A percentile compares a stretch with the other conserved stretches of the same genome.
Conservation (phyloP, 2,329 filamentous ascomycete genomes). For the Cryoendolithus antarcticus region DNA sequence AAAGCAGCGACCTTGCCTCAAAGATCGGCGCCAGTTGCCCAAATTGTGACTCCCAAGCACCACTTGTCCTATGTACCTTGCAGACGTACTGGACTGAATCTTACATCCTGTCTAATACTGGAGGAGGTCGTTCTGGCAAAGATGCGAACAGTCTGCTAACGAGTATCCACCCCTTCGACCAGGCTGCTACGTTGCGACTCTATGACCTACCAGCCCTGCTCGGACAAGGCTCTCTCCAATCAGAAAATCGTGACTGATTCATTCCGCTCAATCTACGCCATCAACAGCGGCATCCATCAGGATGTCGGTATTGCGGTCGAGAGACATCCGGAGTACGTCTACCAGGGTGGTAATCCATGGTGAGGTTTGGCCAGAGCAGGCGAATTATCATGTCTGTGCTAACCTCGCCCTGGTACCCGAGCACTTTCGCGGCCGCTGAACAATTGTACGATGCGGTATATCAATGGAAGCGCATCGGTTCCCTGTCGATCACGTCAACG, state of each 20-base stretch:
- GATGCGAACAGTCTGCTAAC: constrained; percentile 56
- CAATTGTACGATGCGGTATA: constrained; percentile 66
- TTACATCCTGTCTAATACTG: constrained; percentile 58
- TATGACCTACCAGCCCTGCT: constrained; percentile 68
- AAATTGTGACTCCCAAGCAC: constrained; percentile 52
- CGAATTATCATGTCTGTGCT: background rate
- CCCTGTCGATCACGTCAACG: constrained; percentile 49
- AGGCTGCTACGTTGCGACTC: constrained; percentile 52
- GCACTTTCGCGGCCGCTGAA: constrained; percentile 65
- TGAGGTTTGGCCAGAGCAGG: constrained; percentile 1
- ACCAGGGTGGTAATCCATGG: constrained; percentile 73
- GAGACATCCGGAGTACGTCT: constrained; percentile 45
- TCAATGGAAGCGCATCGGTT: constrained; percentile 53
- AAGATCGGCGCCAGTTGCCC: constrained; percentile 48
- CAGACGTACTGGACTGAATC: constrained; percentile 61
- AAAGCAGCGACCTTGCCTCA: constrained; percentile 55
- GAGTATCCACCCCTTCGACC: constrained; percentile 52
- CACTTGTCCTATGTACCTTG: constrained; percentile 60
- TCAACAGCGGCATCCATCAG: constrained; percentile 54
- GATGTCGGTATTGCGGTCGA: constrained; percentile 43
- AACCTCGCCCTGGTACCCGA: constrained; percentile 37
- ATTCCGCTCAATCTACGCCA: constrained; percentile 56
- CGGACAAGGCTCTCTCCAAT: constrained; percentile 47
- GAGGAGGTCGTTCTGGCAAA: constrained; percentile 51
- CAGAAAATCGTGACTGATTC: constrained; percentile 65